Conservation (phyloP, 768 basidiomycete species). For the Pholiota microspora region DNA sequence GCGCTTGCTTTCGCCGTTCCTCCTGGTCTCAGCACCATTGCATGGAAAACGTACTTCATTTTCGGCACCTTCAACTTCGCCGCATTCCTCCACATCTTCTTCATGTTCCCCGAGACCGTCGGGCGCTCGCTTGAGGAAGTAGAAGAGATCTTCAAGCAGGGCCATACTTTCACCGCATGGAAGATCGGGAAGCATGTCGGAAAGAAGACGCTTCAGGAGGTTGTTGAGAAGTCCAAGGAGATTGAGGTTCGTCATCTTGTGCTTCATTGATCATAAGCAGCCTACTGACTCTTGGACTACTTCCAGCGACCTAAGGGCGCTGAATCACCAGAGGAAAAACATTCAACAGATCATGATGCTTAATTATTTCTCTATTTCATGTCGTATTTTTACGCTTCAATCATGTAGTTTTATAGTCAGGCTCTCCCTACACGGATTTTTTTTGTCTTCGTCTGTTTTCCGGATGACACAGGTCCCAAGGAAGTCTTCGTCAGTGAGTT, state of each 20-base stretch:
- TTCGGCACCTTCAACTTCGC: slow-evolving; percentile 78
- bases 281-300: background rate
- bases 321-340: slow-evolving; percentile 18
- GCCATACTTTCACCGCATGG: slow-evolving; percentile 73
- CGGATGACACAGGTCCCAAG: too few species aligned
- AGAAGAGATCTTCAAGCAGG: slow-evolving; percentile 72
- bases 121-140: slow-evolving; percentile 75
- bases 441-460: too few species aligned
- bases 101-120: slow-evolving; percentile 81
- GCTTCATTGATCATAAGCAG: background rate
- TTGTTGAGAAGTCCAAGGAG: slow-evolving; percentile 32
- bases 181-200: slow-evolving; percentile 59
- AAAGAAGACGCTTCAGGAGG: slow-evolving; percentile 55
- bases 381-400: too few species aligned
- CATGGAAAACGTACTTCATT: slow-evolving; percentile 76
- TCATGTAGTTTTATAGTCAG: too few species aligned
- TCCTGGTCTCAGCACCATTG: slow-evolving; percentile 62
- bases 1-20: slow-evolving; percentile 77
- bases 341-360: slow-evolving; percentile 13
- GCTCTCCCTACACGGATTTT: too few species aligned
- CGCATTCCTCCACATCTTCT: slow-evolving; percentile 67
- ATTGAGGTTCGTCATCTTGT: slow-evolving; percentile 7
- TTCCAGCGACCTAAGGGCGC: slow-evolving; percentile 12
- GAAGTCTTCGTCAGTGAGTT: too few species aligned
- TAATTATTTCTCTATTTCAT: too few species aligned